Percentiles rank a stretch among this genome's conserved stretches.
These are phyloP conservation scores for Podila epigama DNA, from an alignment of 192 early-diverging fungal genomes.

Conservation along the genomic window DNA sequence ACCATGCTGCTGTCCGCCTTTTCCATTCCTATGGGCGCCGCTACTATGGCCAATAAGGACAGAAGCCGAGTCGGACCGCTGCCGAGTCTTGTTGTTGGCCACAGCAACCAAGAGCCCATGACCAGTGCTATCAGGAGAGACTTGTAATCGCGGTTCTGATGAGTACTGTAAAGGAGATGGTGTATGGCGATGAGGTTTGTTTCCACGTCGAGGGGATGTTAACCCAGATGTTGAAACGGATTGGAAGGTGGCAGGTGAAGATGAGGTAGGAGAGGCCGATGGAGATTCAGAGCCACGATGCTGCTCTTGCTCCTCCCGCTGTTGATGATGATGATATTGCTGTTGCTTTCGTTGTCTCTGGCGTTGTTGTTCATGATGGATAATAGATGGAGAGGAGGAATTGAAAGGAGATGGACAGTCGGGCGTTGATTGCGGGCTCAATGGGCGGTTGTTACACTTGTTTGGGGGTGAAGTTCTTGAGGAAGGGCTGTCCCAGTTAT, in stretches of 20 bases:
- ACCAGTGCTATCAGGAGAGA: neutral
- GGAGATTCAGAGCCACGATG: no score
- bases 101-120: no score
- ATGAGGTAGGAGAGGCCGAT: no score
- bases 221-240: neutral
- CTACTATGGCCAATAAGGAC: no score
- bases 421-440: neutral
- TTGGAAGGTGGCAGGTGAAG: no score
- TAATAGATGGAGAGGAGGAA: neutral
- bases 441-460: neutral
- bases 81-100: neutral
- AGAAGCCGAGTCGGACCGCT: neutral
- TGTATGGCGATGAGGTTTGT: neutral
- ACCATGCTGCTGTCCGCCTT: no score
- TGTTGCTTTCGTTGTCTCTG: neutral
- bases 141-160: neutral
- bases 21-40: no score
- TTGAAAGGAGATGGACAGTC: constrained; percentile 5
- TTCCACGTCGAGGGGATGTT: neutral
- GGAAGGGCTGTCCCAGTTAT: no score
- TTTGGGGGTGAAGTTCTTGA: neutral
- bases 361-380: neutral
- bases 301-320: neutral
- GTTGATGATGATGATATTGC: neutral
- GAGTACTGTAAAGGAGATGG: neutral